Conservation (phyloP, 2,329 filamentous ascomycete genomes). For the Colletotrichum lentis region DNA sequence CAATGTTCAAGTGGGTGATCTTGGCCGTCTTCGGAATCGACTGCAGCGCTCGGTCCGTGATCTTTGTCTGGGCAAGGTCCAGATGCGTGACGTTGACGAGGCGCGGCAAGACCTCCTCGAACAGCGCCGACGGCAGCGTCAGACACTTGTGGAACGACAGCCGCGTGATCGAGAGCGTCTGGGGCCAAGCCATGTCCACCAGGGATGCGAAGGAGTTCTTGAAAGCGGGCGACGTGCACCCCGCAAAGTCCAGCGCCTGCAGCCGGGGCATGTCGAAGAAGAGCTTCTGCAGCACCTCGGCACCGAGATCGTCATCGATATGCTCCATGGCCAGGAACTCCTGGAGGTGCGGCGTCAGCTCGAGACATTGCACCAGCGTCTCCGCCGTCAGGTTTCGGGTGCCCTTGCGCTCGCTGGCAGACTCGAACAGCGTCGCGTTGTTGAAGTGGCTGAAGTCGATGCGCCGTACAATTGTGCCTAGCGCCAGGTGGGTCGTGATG, state of each 20-base stretch:
- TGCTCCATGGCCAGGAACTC: conserved; percentile 85
- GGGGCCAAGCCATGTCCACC: conserved; percentile 60
- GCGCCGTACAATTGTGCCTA: conserved; percentile 79
- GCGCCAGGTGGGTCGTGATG: conserved; percentile 69
- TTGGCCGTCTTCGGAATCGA: conserved; percentile 75
- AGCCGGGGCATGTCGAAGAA: conserved; percentile 72
- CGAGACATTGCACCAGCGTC: conserved; percentile 75
- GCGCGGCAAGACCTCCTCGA: conserved; percentile 76
- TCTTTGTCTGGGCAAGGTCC: conserved; percentile 79
- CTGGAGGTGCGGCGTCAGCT: conserved; percentile 75
- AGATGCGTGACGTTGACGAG: conserved; percentile 76
- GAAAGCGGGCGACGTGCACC: conserved; percentile 74
- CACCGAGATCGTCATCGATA: conserved; percentile 76
- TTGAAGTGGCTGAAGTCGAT: conserved; percentile 89
- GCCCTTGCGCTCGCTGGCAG: conserved; percentile 75
- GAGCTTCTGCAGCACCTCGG: conserved; percentile 73
- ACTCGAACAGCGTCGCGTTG: conserved; percentile 77
- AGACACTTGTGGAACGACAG: conserved; percentile 82
- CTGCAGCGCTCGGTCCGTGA: conserved; percentile 75
- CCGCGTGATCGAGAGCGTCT: conserved; percentile 67
- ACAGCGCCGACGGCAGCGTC: conserved; percentile 71
- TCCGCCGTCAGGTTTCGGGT: conserved; percentile 79
- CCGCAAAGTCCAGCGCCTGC: conserved; percentile 78
- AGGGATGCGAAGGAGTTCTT: conserved; percentile 69
- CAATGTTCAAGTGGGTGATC: conserved; percentile 80